Base-by-base conservation (phyloP, 225 moss, liverwort and hornwort genomes). In the Rhytidiadelphus loreus region DNA sequence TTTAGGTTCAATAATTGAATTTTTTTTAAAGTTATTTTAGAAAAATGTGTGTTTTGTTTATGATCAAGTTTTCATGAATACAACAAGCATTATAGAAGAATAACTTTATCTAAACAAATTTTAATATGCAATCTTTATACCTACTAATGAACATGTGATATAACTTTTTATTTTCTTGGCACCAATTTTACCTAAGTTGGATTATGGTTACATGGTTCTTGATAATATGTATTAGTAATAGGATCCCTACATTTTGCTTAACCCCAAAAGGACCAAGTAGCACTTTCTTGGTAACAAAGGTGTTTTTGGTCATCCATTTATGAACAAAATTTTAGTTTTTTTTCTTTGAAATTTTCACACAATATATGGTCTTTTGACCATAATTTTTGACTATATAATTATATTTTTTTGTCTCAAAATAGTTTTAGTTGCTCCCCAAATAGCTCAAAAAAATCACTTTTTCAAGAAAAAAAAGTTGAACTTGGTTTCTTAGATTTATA, bases 351-450 rank as follows among this genome's bases (percentile, higher is more conserved):
- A n/a, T n/a, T n/a, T n/a, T n/a, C n/a, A 37, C 11, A 19, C 6
- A 11, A 6, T 37, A 21, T 20, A 1, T 37, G 12, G 6, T 37
- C 0, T 21, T n/a, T n/a, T 37, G 16, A n/a, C n/a, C n/a, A 66
- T 37, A 22, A n/a, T 6, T 66, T 21, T 66, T n/a, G n/a, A 66
- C 22, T 12, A 12, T 2, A 12, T 12, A 1, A 4, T 35, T 6
- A n/a, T n/a, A n/a, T n/a, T n/a, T n/a, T n/a, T n/a, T n/a, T n/a
- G n/a, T n/a, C n/a, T n/a, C n/a, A n/a, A n/a, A n/a, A n/a, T n/a
- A n/a, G n/a, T 24, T 6, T 20, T 21, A 6, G 1, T 33, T 18
- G 9, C 5, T 33, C 18, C 9, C 1, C 0, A 0, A 1, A 2
- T 64, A 64, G 7, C 9, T 24, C 11, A 24, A 58, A 24, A 58